A percentile compares a stretch with the other conserved stretches of the same genome.
Evolutionary conservation across 345 rosid genomes (phyloP).

Genomic region (Melaleuca quinquenervia): DNA sequence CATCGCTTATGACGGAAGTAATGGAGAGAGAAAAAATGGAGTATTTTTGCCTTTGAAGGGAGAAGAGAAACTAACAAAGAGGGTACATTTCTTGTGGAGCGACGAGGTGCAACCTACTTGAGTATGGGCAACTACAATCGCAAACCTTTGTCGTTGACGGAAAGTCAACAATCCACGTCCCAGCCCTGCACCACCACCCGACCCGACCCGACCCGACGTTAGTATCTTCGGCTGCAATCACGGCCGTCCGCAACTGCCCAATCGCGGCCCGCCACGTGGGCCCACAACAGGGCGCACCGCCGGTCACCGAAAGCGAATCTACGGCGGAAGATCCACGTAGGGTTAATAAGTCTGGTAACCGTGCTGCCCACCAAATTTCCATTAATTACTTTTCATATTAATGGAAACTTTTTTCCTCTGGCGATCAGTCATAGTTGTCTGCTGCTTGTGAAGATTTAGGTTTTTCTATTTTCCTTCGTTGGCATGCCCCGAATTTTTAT

Average conservation of each 20-base stretch:
- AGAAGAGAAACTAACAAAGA: neutral
- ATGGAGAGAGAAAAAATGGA: neutral
- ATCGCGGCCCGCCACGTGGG: neutral
- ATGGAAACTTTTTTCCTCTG: neutral
- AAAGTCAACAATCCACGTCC: neutral
- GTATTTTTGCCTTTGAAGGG: neutral
- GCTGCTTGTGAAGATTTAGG: neutral
- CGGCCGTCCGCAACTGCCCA: neutral
- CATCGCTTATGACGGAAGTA: neutral
- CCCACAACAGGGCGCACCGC: neutral
- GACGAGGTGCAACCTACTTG: neutral
- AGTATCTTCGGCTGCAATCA: neutral
- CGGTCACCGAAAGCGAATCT: neutral
- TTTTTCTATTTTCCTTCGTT: neutral
- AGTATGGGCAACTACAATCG: neutral
- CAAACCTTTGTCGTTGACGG: neutral
- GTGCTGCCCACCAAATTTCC: neutral
- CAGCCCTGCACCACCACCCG: neutral
- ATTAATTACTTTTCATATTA: neutral
- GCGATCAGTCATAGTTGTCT: neutral
- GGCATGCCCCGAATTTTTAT: neutral
- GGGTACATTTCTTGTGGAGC: neutral
- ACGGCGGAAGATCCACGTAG: accelerated
- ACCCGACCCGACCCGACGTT: neutral
- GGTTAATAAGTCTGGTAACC: neutral